These are phyloP conservation scores for Bryoerythrophyllum caledonicum DNA, from an alignment of 225 moss, liverwort and hornwort species.

Conservation along the genomic window DNA sequence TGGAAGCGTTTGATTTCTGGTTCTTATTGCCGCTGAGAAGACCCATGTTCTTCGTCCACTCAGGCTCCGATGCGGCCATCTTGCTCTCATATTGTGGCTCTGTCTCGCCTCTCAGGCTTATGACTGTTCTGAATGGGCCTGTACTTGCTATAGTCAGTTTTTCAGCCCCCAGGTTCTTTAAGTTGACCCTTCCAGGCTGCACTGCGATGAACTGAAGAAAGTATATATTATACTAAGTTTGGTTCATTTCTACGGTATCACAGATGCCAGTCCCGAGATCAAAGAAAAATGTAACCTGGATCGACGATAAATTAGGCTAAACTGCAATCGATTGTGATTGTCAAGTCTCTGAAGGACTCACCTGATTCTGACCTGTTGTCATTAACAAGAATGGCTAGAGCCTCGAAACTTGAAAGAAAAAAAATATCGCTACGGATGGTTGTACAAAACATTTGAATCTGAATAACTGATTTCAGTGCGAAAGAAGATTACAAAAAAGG, in stretches of 20 bases:
- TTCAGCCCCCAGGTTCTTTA: neutral
- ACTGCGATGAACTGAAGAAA: constrained; percentile 1
- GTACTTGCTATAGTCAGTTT: constrained; percentile 14
- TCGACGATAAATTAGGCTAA: neutral
- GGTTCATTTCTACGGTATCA: neutral
- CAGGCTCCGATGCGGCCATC: constrained; percentile 59
- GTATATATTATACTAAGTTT: neutral
- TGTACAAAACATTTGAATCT: neutral
- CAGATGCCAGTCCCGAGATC: neutral
- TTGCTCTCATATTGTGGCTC: constrained; percentile 45
- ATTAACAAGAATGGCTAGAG: constrained; percentile 9
- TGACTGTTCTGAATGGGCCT: constrained; percentile 27
- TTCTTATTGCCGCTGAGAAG: constrained; percentile 72
- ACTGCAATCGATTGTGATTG: neutral
- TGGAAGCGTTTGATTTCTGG: constrained; percentile 36
- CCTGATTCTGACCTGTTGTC: neutral
- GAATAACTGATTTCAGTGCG: neutral
- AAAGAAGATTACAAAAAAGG: neutral
- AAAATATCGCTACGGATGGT: neutral
- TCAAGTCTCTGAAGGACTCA: neutral
- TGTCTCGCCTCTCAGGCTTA: constrained; percentile 22
- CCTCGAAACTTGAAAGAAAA: neutral
- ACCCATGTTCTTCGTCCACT: constrained; percentile 91
- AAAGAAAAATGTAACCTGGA: neutral
- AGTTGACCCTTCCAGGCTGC: constrained; percentile 6